These are phyloP conservation scores for Volvariella volvacea DNA, from an alignment of 1,284 basidiomycete species.

Conservation along the genomic window DNA sequence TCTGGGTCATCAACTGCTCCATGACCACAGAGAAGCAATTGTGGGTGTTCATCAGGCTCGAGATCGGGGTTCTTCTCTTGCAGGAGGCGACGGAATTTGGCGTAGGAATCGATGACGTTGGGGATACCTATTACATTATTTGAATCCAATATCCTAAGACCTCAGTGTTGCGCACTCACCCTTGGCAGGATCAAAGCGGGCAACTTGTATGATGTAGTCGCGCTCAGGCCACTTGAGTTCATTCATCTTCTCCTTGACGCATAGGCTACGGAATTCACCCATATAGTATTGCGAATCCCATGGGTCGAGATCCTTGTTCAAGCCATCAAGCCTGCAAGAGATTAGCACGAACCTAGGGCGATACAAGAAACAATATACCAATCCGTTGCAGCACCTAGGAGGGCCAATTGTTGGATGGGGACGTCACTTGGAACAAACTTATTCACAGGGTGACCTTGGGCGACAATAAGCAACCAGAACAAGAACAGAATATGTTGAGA, in stretches of 20 bases:
- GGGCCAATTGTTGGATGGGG: constrained; percentile 58
- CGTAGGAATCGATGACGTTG: constrained; percentile 77
- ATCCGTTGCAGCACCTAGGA: constrained; percentile 76
- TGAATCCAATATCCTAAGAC: background rate
- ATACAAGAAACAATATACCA: constrained; percentile 39
- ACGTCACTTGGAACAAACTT: constrained; percentile 85
- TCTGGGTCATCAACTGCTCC: constrained; percentile 85
- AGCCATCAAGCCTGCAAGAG: constrained; percentile 66
- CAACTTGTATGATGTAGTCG: constrained; percentile 80
- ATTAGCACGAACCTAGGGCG: background rate
- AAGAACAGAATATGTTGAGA: constrained; percentile 1
- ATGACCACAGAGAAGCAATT: constrained; percentile 81
- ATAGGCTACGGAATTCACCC: constrained; percentile 73
- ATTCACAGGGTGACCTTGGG: constrained; percentile 71
- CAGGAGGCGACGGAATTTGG: constrained; percentile 65
- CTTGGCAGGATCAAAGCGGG: constrained; percentile 69
- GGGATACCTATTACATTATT: constrained; percentile 58
- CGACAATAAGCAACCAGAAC: constrained; percentile 1
- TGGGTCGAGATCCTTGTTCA: constrained; percentile 74
- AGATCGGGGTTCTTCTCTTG: constrained; percentile 35
- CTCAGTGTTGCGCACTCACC: constrained; percentile 15
- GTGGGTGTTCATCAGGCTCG: constrained; percentile 55
- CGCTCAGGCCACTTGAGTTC: constrained; percentile 74
- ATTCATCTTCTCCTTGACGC: constrained; percentile 69
- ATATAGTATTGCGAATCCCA: constrained; percentile 79